Evolutionary conservation across 805 yeast species (phyloP).

Genomic region (Hanseniaspora guilliermondii): DNA sequence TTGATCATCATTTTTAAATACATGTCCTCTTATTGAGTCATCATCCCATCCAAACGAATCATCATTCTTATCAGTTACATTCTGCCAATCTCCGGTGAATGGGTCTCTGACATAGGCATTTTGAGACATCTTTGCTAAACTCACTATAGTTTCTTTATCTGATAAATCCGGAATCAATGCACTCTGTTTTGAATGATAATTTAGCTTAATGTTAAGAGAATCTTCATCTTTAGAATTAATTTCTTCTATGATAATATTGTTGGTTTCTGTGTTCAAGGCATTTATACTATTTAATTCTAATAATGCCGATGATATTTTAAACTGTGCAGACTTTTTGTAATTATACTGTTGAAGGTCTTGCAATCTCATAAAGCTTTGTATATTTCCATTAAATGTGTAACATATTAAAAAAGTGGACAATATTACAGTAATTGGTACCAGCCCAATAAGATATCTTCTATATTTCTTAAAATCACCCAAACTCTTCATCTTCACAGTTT

Average conservation of each 20-base stretch:
- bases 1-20: conserved; percentile 54
- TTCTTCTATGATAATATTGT: conserved; percentile 1
- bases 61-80: conserved; percentile 47
- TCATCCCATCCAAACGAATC: conserved; percentile 74
- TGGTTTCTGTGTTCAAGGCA: conserved; percentile 15
- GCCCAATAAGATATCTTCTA: no score
- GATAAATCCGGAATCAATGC: conserved; percentile 28
- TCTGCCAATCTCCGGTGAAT: conserved; percentile 36
- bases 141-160: conserved; percentile 23
- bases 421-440: no score
- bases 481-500: no score
- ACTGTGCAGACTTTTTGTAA: neutral
- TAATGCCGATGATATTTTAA: neutral
- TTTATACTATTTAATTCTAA: neutral
- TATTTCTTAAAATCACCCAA: no score
- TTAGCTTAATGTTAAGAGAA: neutral
- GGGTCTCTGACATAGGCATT: conserved; percentile 28
- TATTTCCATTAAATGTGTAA: neutral
- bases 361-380: neutral
- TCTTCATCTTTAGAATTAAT: neutral
- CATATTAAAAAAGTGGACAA: neutral
- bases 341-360: neutral
- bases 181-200: neutral
- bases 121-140: conserved; percentile 50
- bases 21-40: conserved; percentile 80